Conservation (phyloP, 2,329 filamentous ascomycete genomes). For the Exophiala calicioides region DNA sequence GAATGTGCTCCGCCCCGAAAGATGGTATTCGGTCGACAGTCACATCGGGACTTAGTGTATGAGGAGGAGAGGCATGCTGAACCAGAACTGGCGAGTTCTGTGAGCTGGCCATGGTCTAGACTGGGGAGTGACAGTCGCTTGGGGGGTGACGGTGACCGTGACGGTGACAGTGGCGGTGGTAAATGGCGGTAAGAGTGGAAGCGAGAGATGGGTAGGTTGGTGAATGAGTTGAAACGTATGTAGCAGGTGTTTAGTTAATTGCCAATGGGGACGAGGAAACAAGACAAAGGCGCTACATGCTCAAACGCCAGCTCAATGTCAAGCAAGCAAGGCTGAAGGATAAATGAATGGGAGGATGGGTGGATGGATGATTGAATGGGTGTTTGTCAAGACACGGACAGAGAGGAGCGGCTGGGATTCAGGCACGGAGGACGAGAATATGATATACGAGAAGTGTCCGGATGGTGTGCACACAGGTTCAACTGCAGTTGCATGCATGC, state of each 20-base stretch:
- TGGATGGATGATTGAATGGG: neutral
- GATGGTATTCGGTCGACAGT: conserved; percentile 12
- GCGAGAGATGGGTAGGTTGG: neutral
- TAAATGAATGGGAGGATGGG: neutral
- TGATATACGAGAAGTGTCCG: neutral
- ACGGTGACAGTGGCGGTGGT: neutral
- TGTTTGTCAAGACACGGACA: neutral
- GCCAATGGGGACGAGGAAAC: no score
- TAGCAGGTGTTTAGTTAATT: no score
- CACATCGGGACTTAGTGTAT: conserved; percentile 17
- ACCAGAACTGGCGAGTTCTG: conserved; percentile 28
- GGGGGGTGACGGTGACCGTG: neutral
- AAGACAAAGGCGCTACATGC: conserved; percentile 3
- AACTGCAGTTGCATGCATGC: neutral
- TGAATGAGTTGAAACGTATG: no score
- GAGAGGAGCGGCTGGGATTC: neutral
- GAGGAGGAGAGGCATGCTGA: conserved; percentile 26
- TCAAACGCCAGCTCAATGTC: neutral
- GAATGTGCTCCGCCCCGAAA: conserved; percentile 10
- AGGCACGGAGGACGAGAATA: neutral
- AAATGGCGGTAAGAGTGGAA: neutral
- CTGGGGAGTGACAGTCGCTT: neutral
- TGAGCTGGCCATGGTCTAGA: conserved; percentile 24
- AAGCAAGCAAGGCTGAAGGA: neutral
- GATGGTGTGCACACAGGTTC: neutral